Base-by-base conservation (phyloP, 2,329 filamentous ascomycete genomes). In the Cladophialophora chaetospira region DNA sequence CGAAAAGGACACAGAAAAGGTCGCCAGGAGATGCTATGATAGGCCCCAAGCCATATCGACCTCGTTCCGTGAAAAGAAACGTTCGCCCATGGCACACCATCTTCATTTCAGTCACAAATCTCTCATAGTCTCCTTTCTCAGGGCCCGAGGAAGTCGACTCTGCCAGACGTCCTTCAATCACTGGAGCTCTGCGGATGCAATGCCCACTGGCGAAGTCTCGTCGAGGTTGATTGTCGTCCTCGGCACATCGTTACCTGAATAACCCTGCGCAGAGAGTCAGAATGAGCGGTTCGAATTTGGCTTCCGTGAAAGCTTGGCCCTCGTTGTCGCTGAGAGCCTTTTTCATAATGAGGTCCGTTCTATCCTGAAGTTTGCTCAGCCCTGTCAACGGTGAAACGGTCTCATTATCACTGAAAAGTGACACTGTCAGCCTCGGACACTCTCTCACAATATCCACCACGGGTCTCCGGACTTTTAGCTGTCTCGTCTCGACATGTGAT, bases 31-130 rank as follows among this genome's bases (percentile, higher is more conserved):
- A 10, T 11, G 38, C 15, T 23, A 52, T 35, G n/a, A 31, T 15
- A 13, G 57, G 53, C 36, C 53, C 57, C 19, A 60, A 38, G 8
- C 52, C 57, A 25, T 31, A 60, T 15, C 33, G 44, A 19, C 53
- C 57, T 11, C 13, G 44, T 17, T 46, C 40, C 8, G 57, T 57
- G 15, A 52, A 23, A n/a, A 53, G 38, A 31, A 60, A 56, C 29
- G 23, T 52, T 40, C 53, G 25, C 1, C 55, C 55, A 28, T 49
- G 36, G 26, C 51, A 58, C 2, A 28, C 42, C 17, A 55, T 49
- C 21, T 26, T 33, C 26, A 58, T 43, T 19, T 58, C 55, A 17
- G 19, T 40, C 19, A 35, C 17, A 31, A 28, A 58, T 15, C 23
- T 43, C 23, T 58, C 50, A 21, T 28, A 40, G 31, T 50, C 36